phyloP scores from a whole-genome alignment of 2,329 filamentous ascomycete genomes.

The Geoglossum cookeanum region DNA sequence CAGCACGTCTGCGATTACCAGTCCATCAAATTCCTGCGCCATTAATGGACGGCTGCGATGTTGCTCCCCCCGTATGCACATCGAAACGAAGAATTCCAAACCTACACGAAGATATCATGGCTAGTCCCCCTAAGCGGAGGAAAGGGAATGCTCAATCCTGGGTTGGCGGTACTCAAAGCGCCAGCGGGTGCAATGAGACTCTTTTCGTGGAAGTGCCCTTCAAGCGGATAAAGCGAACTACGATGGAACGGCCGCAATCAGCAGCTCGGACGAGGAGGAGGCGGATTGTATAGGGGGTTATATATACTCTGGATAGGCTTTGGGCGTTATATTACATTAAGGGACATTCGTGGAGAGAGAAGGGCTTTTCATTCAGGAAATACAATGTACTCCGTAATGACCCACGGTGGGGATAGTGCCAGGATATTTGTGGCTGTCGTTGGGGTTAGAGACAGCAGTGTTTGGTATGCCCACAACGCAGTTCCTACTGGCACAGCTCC shows the following conservation, averaged over 20 bases:
- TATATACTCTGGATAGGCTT: not conserved
- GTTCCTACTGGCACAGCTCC: not conserved
- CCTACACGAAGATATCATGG: not conserved
- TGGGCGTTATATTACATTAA: not conserved
- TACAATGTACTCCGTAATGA: no score
- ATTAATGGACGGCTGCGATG: not conserved
- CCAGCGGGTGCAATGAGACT: not conserved
- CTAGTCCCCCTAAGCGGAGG: not conserved
- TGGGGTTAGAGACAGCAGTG: not conserved
- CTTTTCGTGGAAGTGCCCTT: not conserved
- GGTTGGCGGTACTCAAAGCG: not conserved
- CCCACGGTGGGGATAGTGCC: not conserved
- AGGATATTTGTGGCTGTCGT: not conserved
- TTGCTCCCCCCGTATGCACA: not conserved
- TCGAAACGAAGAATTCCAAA: not conserved
- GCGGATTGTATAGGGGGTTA: not conserved
- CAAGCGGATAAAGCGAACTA: not conserved
- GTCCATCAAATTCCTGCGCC: not conserved
- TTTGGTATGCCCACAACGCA: not conserved
- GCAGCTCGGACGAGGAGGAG: not conserved
- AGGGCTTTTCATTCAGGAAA: not conserved
- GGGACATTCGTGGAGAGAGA: not conserved
- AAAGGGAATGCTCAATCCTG: not conserved
- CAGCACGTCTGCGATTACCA: not conserved
- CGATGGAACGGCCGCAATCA: not conserved